Conservation (phyloP, 1,284 basidiomycete species). For the Porogramme epimiltina region DNA sequence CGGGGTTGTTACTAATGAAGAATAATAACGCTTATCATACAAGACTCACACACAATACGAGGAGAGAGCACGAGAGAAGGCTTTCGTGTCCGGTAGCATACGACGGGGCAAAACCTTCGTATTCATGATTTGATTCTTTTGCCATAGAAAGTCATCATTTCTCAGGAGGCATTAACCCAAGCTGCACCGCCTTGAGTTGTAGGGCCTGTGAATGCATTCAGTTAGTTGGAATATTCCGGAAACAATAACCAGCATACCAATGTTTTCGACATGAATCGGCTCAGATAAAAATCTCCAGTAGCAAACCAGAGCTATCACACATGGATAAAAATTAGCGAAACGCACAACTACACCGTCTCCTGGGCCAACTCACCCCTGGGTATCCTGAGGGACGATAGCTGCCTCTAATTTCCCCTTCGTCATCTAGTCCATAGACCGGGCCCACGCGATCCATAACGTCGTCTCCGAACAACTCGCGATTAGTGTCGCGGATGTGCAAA, state of each 20-base stretch:
- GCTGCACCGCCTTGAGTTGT: constrained; percentile 16
- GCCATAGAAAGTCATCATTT: no score
- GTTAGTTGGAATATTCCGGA: no score
- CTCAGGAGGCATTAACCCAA: constrained; percentile 11
- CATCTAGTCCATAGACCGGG: constrained; percentile 56
- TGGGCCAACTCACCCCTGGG: constrained; percentile 26
- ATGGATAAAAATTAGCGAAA: background rate
- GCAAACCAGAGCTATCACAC: constrained; percentile 37
- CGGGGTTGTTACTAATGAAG: no score
- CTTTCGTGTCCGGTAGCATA: no score
- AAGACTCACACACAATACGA: no score
- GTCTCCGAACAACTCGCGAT: constrained; percentile 47
- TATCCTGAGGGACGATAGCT: constrained; percentile 34
- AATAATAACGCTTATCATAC: no score
- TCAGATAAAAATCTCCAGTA: constrained; percentile 34
- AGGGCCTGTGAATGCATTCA: no score
- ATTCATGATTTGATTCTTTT: no score
- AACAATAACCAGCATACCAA: constrained; percentile 28
- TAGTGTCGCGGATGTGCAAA: constrained; percentile 37
- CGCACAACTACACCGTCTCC: background rate
- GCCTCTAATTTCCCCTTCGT: constrained; percentile 59
- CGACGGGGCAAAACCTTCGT: no score
- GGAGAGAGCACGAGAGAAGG: no score
- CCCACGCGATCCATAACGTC: constrained; percentile 46
- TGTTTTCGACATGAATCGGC: constrained; percentile 36